Evolutionary conservation across 2,329 filamentous ascomycete species (phyloP), one percentile per base, ranked within the genome.

Genomic region (Venturia effusa): DNA sequence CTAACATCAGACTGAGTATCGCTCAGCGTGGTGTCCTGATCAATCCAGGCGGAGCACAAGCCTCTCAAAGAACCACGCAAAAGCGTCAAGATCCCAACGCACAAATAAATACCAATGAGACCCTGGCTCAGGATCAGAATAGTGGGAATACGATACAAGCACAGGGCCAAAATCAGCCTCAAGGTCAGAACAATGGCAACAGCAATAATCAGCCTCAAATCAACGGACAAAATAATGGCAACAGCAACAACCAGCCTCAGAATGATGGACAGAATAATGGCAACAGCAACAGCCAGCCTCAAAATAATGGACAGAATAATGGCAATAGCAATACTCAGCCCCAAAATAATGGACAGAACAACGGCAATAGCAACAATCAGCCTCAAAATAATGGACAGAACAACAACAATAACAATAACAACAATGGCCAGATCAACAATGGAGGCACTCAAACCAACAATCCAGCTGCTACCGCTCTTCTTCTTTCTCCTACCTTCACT

Each of bases 401-500:
- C 5, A 64, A 51, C 15, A 62, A 62, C 60, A 32, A 32, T 32
- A 40, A 57, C 5, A 62, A 48, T 5, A 39, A 27, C 41, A 40
- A 61, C 17, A 55, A 39, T 22, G 63, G 63, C 59, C 48, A 62
- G 13, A 34, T 34, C 32, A 43, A 61, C 15, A 51, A 37, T n/a
- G 32, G 37, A 39, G 45, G 59, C 1, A 64, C 32, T 1, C 30
- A n/a, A 19, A 64, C 40, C n/a, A 61, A 72, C 67, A 74, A 74
- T 67, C 73, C 73, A 37, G 73, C 71, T 37, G 73, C 73, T 10
- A 64, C 67, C 22, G 67, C 70, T 66, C 72, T 75, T 45, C 70
- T 75, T 5, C 71, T 75, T 34, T 67, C 68, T 1, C 73, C 73
- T 6, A 75, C 73, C 22, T 75, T 75, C 66, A 74, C 72, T 5